Conservation (phyloP, 2,329 filamentous ascomycete species). For the Epichloe bromicola region DNA sequence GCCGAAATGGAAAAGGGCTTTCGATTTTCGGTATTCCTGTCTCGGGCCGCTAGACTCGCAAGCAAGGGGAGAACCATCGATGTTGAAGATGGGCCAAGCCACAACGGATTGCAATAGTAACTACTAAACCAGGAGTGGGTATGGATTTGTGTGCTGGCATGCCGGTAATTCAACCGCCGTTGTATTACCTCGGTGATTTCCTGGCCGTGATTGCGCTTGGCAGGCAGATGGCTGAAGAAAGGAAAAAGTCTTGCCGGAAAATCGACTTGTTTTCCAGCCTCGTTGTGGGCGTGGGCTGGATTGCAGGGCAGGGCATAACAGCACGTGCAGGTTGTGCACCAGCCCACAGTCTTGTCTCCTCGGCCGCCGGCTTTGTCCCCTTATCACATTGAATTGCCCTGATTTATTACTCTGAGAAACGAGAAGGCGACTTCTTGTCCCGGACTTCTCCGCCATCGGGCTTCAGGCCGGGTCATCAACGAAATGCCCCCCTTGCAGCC, state of each 20-base stretch:
- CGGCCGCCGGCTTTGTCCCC: too few relatives aligned
- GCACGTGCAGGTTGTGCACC: not conserved
- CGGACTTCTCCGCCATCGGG: not conserved
- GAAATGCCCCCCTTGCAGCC: too few relatives aligned
- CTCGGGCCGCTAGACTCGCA: slow-evolving; percentile 4
- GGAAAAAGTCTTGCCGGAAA: not conserved
- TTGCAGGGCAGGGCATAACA: not conserved
- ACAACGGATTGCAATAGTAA: not conserved
- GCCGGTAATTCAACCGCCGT: too few relatives aligned
- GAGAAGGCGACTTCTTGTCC: not conserved
- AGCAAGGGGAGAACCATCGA: slow-evolving; percentile 3
- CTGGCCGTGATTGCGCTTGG: too few relatives aligned
- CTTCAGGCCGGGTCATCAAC: too few relatives aligned
- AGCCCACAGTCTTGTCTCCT: not conserved
- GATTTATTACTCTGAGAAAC: not conserved
- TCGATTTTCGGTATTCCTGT: not conserved
- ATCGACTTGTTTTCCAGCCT: not conserved
- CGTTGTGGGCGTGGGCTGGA: not conserved
- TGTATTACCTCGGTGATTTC: too few relatives aligned
- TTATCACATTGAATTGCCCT: too few relatives aligned
- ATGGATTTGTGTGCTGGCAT: too few relatives aligned
- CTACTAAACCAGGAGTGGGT: too few relatives aligned
- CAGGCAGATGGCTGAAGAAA: not conserved
- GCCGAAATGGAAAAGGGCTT: too few relatives aligned
- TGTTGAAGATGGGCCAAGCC: not conserved